Conservation (phyloP, 2,329 filamentous ascomycete species). For the Huntiella bhutanensis region DNA sequence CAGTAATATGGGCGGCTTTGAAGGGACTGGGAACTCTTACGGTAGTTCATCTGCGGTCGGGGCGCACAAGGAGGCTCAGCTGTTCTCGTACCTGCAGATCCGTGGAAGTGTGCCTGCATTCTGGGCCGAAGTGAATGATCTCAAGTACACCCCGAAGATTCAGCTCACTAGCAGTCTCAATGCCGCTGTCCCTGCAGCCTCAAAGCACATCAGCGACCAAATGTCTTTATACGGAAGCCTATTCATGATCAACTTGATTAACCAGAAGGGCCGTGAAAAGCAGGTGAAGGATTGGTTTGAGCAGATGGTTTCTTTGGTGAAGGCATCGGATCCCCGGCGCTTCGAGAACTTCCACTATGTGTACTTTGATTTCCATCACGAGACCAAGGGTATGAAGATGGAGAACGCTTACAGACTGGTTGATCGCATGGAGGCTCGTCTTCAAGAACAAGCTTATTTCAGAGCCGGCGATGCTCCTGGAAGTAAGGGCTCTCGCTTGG, state of each 20-base stretch:
- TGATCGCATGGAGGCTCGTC: slow-evolving; percentile 57
- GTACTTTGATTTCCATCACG: slow-evolving; percentile 96
- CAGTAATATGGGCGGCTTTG: slow-evolving; percentile 56
- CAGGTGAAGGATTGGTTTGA: slow-evolving; percentile 87
- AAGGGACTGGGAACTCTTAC: slow-evolving; percentile 44
- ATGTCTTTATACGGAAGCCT: slow-evolving; percentile 89
- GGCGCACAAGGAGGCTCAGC: slow-evolving; percentile 55
- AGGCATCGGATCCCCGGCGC: slow-evolving; percentile 48
- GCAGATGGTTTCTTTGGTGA: slow-evolving; percentile 60
- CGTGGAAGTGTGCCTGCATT: slow-evolving; percentile 88
- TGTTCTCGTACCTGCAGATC: slow-evolving; percentile 89
- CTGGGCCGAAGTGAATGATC: slow-evolving; percentile 89
- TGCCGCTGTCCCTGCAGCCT: slow-evolving; percentile 56
- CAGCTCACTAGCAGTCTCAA: slow-evolving; percentile 66
- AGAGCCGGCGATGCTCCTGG: slow-evolving; percentile 73
- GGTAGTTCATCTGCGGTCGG: slow-evolving; percentile 56
- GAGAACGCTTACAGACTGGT: slow-evolving; percentile 76
- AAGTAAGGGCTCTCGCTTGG: slow-evolving; percentile 44
- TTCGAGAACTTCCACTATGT: slow-evolving; percentile 84
- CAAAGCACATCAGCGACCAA: slow-evolving; percentile 82
- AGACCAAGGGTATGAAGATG: slow-evolving; percentile 90
- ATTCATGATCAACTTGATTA: slow-evolving; percentile 92
- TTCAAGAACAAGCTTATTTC: slow-evolving; percentile 77
- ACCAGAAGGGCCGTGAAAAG: slow-evolving; percentile 82
- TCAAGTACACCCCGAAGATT: slow-evolving; percentile 79